Evolutionary conservation across 2,329 filamentous ascomycete species (phyloP), one percentile per base, ranked within the genome.

Genomic region (Lecanicillium sp.): DNA sequence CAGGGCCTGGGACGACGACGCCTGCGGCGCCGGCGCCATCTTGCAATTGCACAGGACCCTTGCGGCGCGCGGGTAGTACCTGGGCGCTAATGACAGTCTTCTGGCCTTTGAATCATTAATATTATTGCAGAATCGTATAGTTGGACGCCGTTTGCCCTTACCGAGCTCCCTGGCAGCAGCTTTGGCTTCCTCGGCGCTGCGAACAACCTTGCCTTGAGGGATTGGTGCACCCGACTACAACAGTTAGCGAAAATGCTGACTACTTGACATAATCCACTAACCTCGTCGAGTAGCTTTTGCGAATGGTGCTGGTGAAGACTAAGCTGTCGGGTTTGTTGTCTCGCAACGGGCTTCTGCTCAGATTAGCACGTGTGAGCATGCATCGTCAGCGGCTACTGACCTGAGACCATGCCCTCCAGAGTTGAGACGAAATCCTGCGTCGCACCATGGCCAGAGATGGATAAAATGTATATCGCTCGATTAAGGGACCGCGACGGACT

Each of bases 221-320:
- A 57, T 46, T 0, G 47, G 41, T 4, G 58, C 42, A 2, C 51
- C 49, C 4, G 46, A 43, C 60, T 62, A 2, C 22, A 4, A 14
- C 18, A n/a, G 37, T 37, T 14, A 43, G 36, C 18, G 3, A 11
- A 4, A n/a, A 17, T 11, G 9, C 6, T 15, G 17, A 5, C 15
- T 6, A 4, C 5, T n/a, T 2, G 8, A 5, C 1, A 6, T 14
- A 11, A 13, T 12, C 18, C 2, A 33, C 40, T 12, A 36, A 56
- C 55, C 18, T 55, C 36, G 43, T 35, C 42, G 3, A 59, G 45
- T 17, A 59, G 33, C 12, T 46, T 22, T 29, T 56, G 52, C 3
- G 56, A 54, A 31, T 59, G 50, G 30, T 51, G 48, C 29, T 53
- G 47, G 29, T 56, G 54, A 17, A 59, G 40, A 29, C 46, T 57